Evolutionary conservation across 2,329 filamentous ascomycete genomes (phyloP).

Genomic region (Penicillium sp.): DNA sequence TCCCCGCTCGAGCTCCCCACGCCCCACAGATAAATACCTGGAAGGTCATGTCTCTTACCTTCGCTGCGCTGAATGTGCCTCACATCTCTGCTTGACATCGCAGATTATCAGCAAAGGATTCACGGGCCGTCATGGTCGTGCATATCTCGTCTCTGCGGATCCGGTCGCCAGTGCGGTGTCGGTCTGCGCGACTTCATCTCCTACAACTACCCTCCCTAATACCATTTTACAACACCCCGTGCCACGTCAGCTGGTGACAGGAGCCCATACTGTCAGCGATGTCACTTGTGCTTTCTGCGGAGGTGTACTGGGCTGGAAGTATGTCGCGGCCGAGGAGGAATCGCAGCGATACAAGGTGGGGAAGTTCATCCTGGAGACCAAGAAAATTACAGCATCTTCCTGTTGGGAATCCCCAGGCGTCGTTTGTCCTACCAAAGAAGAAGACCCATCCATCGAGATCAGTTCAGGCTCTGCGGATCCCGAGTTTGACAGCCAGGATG

Average conservation of each 20-base stretch:
- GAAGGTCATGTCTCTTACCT: constrained; percentile 53
- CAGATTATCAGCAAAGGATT: constrained; percentile 66
- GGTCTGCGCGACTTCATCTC: constrained; percentile 26
- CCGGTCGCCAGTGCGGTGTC: constrained; percentile 31
- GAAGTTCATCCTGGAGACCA: constrained; percentile 65
- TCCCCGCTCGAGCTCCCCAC: constrained; percentile 3
- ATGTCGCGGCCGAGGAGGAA: constrained; percentile 61
- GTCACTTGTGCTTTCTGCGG: constrained; percentile 58
- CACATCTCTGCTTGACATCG: constrained; percentile 57
- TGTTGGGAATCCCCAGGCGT: constrained; percentile 50
- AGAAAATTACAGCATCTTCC: constrained; percentile 49
- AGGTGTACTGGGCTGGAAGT: constrained; percentile 62
- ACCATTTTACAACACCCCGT: constrained; percentile 57
- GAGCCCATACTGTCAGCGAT: constrained; percentile 61
- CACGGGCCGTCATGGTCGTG: constrained; percentile 62
- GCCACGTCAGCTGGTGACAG: constrained; percentile 60
- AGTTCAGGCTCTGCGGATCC: constrained; percentile 34
- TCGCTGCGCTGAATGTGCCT: constrained; percentile 58
- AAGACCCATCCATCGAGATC: not conserved
- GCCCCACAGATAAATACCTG: constrained; percentile 37
- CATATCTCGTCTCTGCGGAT: constrained; percentile 58
- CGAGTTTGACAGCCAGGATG: constrained; percentile 64
- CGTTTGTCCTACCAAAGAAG: constrained; percentile 4
- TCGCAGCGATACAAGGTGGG: constrained; percentile 63
- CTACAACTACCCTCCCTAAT: constrained; percentile 53